Evolutionary conservation across 352 stramenopile species (phyloP).

Genomic region (Globisporangium alternatum): DNA sequence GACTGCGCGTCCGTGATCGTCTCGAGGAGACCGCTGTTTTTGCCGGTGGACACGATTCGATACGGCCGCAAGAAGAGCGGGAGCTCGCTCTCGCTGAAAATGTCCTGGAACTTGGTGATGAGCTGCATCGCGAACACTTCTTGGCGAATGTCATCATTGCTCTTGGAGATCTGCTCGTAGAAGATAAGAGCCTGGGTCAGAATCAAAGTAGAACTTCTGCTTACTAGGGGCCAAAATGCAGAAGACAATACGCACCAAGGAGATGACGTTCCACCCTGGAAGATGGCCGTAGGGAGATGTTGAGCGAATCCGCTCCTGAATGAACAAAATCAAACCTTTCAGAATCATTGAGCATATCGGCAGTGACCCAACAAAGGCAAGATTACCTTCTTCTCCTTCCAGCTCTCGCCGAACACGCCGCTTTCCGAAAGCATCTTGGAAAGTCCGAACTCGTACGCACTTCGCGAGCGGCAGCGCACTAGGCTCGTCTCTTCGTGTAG

Average conservation of each 20-base stretch:
- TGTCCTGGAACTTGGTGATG: slow-evolving; percentile 91
- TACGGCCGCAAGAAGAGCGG: slow-evolving; percentile 94
- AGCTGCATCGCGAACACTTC: slow-evolving; percentile 96
- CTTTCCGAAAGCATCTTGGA: slow-evolving; percentile 58
- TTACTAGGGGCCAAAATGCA: background rate
- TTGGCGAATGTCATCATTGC: slow-evolving; percentile 95
- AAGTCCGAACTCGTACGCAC: slow-evolving; percentile 63
- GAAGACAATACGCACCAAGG: slow-evolving; percentile 47
- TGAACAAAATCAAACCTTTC: background rate
- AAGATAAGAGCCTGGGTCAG: background rate
- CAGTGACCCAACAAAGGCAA: background rate
- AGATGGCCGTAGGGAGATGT: slow-evolving; percentile 83
- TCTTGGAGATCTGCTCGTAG: slow-evolving; percentile 90
- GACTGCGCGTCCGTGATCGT: slow-evolving; percentile 94
- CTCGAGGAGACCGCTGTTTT: slow-evolving; percentile 92
- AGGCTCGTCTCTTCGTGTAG: slow-evolving; percentile 28
- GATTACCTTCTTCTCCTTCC: slow-evolving; percentile 90
- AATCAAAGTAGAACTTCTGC: background rate
- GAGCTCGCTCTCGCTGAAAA: slow-evolving; percentile 89
- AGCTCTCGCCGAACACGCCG: slow-evolving; percentile 90
- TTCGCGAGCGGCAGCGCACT: slow-evolving; percentile 58
- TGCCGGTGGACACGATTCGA: slow-evolving; percentile 91
- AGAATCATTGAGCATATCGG: too few species aligned
- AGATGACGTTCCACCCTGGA: slow-evolving; percentile 92
- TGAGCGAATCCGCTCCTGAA: slow-evolving; percentile 75